Conservation (phyloP, 2,329 filamentous ascomycete species). For the Penicillium sumatraense region DNA sequence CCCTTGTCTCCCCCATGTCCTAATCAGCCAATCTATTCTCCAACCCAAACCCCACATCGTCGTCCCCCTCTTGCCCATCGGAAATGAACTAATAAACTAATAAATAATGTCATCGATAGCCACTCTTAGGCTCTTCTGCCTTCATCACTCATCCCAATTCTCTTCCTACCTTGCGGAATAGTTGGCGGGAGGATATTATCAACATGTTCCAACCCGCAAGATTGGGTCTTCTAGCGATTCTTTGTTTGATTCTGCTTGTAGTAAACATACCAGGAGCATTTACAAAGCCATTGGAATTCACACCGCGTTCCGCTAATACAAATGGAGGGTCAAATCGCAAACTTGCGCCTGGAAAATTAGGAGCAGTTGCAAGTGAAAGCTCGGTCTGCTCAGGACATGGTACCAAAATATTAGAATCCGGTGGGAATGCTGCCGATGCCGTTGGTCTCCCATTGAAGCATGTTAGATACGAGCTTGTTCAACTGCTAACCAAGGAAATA, state of each 20-base stretch:
- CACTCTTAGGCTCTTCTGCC: conserved; percentile 20
- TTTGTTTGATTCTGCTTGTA: conserved; percentile 27
- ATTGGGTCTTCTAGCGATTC: conserved; percentile 20
- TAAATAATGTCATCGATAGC: conserved; percentile 2
- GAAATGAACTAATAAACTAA: conserved; percentile 1
- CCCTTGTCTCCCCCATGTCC: neutral
- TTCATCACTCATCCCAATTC: neutral
- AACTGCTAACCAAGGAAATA: conserved; percentile 26
- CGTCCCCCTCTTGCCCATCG: neutral
- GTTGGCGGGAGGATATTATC: neutral
- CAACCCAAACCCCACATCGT: conserved; percentile 2
- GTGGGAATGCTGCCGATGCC: conserved; percentile 77
- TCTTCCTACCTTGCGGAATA: neutral
- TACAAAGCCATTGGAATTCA: conserved; percentile 26
- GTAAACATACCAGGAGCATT: conserved; percentile 26
- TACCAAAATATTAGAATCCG: conserved; percentile 63
- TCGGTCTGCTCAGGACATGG: conserved; percentile 72
- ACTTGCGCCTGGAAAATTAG: conserved; percentile 41
- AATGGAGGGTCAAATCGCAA: conserved; percentile 34
- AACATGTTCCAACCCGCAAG: conserved; percentile 24
- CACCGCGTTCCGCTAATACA: neutral
- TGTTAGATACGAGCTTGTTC: neutral
- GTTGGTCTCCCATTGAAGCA: conserved; percentile 36
- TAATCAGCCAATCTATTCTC: neutral
- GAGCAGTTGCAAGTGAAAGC: conserved; percentile 74